phyloP scores from a whole-genome alignment of 345 rosid genomes.

The Linum trigynum region DNA sequence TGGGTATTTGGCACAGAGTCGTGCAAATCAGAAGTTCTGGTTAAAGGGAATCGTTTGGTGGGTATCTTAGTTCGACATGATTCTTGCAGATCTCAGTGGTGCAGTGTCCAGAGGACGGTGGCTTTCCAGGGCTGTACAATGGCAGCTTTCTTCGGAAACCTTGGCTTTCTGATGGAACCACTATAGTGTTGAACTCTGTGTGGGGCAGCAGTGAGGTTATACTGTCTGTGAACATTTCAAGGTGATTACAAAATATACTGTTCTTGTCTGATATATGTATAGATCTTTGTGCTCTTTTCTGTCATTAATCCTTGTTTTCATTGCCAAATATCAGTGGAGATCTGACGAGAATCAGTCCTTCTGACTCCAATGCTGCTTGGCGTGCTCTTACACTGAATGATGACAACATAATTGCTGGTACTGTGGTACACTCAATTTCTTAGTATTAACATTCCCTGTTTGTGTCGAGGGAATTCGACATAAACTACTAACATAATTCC shows the following conservation, averaged over 20 bases:
- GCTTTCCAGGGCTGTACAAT: constrained; percentile 81
- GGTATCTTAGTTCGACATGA: constrained; percentile 1
- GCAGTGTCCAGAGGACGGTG: constrained; percentile 53
- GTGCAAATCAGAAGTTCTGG: not conserved
- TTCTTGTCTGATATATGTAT: not conserved
- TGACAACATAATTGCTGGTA: constrained; percentile 78
- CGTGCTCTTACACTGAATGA: constrained; percentile 53
- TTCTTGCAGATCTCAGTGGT: constrained; percentile 57
- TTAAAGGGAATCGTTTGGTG: not conserved
- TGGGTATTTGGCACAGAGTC: not conserved
- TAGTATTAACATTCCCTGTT: constrained; percentile 2
- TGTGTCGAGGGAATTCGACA: constrained; percentile 3
- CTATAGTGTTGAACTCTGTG: constrained; percentile 57
- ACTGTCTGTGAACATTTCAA: constrained; percentile 53
- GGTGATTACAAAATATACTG: constrained; percentile 27
- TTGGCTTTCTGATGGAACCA: constrained; percentile 90
- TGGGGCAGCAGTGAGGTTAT: constrained; percentile 69
- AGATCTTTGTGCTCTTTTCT: not conserved
- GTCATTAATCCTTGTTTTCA: constrained; percentile 11
- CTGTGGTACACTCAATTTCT: not conserved
- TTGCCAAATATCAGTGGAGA: constrained; percentile 49
- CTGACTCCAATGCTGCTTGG: constrained; percentile 61
- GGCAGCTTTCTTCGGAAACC: constrained; percentile 42
- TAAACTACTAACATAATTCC: constrained; percentile 8
- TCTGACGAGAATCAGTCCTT: constrained; percentile 56